phyloP scores from a whole-genome alignment of 768 basidiomycete species.

The Boletus speciosus region DNA sequence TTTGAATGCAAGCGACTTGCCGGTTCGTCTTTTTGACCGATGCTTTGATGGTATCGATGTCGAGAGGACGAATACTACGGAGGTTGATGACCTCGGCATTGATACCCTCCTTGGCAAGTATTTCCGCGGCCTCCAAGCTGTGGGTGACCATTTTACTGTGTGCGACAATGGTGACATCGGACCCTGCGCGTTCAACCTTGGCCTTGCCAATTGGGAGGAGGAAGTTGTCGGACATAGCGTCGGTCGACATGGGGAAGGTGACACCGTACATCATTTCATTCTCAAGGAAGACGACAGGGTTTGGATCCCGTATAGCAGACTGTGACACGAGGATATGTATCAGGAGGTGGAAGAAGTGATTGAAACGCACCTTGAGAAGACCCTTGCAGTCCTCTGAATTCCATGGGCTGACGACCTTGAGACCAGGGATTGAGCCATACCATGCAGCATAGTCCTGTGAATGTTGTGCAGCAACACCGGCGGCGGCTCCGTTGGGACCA shows the following conservation, averaged over 20 bases:
- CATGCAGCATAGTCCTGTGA: conserved; percentile 97
- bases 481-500: conserved; percentile 97
- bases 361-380: conserved; percentile 74
- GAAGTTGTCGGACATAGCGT: conserved; percentile 95
- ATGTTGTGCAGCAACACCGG: conserved; percentile 96
- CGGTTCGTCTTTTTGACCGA: conserved; percentile 99
- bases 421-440: conserved; percentile 90
- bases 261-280: conserved; percentile 99
- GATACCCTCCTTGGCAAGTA: conserved; percentile 92
- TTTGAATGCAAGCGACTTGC: conserved; percentile 37
- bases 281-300: conserved; percentile 97
- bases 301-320: conserved; percentile 97
- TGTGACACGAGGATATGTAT: conserved; percentile 27
- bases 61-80: conserved; percentile 91
- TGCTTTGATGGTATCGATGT: conserved; percentile 94
- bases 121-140: conserved; percentile 90
- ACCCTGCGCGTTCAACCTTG: conserved; percentile 91
- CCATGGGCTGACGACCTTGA: conserved; percentile 98
- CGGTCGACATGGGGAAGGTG: conserved; percentile 92
- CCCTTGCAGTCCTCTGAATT: conserved; percentile 99
- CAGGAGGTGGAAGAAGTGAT: not conserved
- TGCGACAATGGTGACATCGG: conserved; percentile 92
- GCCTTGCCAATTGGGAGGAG: conserved; percentile 95
- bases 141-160: conserved; percentile 99
- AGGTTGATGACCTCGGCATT: conserved; percentile 98